Conservation (phyloP, 2,329 filamentous ascomycete genomes). For the Cladophialophora psammophila region DNA sequence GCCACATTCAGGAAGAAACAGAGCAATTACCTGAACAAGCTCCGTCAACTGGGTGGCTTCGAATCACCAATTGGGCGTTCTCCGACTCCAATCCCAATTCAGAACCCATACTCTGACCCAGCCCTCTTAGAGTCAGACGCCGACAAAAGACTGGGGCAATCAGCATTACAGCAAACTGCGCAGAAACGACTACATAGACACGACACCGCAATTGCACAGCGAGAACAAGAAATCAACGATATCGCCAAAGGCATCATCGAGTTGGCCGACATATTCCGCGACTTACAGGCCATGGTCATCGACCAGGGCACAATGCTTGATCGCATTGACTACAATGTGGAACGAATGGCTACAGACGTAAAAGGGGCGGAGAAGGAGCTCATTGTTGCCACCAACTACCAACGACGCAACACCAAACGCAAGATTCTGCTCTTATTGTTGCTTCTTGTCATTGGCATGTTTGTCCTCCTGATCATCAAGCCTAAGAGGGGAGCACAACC, state of each 20-base stretch:
- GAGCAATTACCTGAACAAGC: constrained; percentile 90
- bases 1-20: constrained; percentile 96
- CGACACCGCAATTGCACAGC: constrained; percentile 84
- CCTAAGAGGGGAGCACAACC: constrained; percentile 60
- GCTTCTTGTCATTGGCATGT: constrained; percentile 81
- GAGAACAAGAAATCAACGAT: constrained; percentile 95
- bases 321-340: constrained; percentile 97
- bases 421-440: constrained; percentile 91
- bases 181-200: constrained; percentile 70
- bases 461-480: constrained; percentile 84
- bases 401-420: constrained; percentile 84
- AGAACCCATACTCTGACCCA: constrained; percentile 79
- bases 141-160: constrained; percentile 90
- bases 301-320: constrained; percentile 91
- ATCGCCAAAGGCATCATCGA: constrained; percentile 99
- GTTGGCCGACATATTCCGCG: constrained; percentile 93
- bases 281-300: constrained; percentile 94
- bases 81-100: constrained; percentile 53
- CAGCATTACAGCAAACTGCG: constrained; percentile 80
- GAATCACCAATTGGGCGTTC: constrained; percentile 54
- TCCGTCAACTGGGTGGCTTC: constrained; percentile 74
- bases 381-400: constrained; percentile 78
- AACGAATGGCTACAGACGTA: constrained; percentile 91
- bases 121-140: constrained; percentile 92
- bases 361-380: constrained; percentile 93